These are phyloP conservation scores for Ustilago bromivora DNA, from an alignment of 1,284 basidiomycete genomes.

Conservation along the genomic window DNA sequence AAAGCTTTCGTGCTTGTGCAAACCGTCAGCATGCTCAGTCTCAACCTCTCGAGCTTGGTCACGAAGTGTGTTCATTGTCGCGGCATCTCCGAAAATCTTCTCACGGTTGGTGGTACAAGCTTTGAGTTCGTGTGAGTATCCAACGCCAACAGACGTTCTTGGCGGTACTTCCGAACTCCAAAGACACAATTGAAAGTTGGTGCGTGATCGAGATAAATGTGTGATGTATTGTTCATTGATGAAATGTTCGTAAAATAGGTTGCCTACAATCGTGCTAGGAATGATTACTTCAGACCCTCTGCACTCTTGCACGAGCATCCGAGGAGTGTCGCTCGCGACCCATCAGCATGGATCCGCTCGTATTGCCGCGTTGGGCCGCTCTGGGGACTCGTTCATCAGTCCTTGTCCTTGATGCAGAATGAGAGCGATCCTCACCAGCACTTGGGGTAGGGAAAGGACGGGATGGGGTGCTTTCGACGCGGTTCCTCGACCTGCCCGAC, in stretches of 20 bases:
- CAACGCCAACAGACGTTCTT: neutral
- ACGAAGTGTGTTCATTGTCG: neutral
- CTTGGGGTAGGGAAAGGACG: slow-evolving; percentile 11
- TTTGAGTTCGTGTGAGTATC: slow-evolving; percentile 2
- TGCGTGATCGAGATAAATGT: neutral
- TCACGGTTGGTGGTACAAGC: slow-evolving; percentile 4
- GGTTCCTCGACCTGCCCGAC: slow-evolving; percentile 7
- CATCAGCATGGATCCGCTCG: neutral
- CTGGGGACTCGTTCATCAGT: slow-evolving; percentile 13
- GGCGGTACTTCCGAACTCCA: neutral
- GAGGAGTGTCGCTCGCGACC: slow-evolving; percentile 14
- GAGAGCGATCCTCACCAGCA: slow-evolving; percentile 14
- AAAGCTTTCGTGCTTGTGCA: neutral
- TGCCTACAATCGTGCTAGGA: neutral
- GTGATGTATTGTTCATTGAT: neutral
- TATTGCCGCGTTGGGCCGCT: neutral
- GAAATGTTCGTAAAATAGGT: neutral
- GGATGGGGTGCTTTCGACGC: slow-evolving; percentile 11
- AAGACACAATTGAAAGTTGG: neutral
- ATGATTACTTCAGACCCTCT: slow-evolving; percentile 11
- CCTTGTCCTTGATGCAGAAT: slow-evolving; percentile 1
- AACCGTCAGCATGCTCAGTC: neutral
- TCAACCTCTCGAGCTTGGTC: neutral
- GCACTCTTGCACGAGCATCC: slow-evolving; percentile 2
- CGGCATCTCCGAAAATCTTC: slow-evolving; percentile 4